Evolutionary conservation across 768 basidiomycete species (phyloP).

Genomic region (Tylopilus subfusipes): DNA sequence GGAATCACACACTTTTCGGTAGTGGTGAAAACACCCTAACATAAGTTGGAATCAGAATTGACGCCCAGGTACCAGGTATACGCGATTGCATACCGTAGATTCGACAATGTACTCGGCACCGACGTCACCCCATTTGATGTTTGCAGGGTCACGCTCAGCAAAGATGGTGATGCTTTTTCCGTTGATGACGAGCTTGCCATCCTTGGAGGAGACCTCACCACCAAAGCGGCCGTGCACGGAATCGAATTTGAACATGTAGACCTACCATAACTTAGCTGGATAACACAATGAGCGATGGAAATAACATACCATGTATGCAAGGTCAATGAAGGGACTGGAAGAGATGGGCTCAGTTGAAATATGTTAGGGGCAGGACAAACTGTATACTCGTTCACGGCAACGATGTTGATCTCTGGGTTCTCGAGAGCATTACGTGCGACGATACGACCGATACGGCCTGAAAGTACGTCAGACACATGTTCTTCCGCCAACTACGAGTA

Average conservation of each 20-base stretch:
- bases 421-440: constrained; percentile 92
- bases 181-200: constrained; percentile 86
- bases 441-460: constrained; percentile 98
- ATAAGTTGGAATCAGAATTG: constrained; percentile 2
- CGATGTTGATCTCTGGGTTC: constrained; percentile 71
- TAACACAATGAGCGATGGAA: background rate
- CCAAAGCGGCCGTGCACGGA: constrained; percentile 92
- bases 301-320: constrained; percentile 84
- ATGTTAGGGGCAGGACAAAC: background rate
- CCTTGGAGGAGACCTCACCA: constrained; percentile 75
- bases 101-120: constrained; percentile 95
- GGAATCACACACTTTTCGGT: constrained; percentile 63
- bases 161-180: constrained; percentile 74
- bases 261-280: constrained; percentile 39
- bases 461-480: constrained; percentile 14
- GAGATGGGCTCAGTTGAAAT: constrained; percentile 2
- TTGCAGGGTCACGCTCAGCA: constrained; percentile 81
- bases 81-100: constrained; percentile 65
- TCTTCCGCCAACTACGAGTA: background rate
- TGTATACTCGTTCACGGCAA: constrained; percentile 91
- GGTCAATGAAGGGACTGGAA: constrained; percentile 90
- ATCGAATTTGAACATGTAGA: constrained; percentile 99
- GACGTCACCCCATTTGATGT: constrained; percentile 76
- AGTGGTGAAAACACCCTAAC: constrained; percentile 94
- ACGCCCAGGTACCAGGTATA: background rate